Evolutionary conservation across 2,329 filamentous ascomycete genomes (phyloP), one percentile per base, ranked within the genome.

Genomic region (Alternaria postmessia): DNA sequence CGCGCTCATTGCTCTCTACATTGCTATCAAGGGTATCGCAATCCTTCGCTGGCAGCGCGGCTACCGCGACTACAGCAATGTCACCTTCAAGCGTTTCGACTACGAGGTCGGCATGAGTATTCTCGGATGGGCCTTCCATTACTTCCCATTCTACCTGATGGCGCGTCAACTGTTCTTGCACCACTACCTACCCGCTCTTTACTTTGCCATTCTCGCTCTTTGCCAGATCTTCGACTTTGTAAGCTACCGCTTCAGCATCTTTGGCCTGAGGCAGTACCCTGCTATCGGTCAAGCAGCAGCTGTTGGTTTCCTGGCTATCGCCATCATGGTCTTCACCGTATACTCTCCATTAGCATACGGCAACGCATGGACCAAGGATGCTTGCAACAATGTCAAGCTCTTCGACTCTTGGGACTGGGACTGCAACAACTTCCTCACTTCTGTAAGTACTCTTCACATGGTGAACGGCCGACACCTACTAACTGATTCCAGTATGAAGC

Each of bases 111-210:
- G 95, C 63, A 92, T 89, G 54, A 93, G 89, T 18, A 91, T 97
- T 32, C 87, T 99, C 8, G 95, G 91, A 68, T 99, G 95, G 95
- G 93, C 92, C 48, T 90, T 99, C 79, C 95, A 99, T 81, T 99
- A 97, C 84, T 98, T 99, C 85, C 95, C 95, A 11, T 99, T 99
- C 84, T 99, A 89, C 83, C 87, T 99, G 59, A 98, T 99, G 95
- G 89, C 95, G 77, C 93, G 95, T 71, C 95, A 99, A 81, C 89
- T 99, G 36, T 99, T 99, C 86, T 85, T 99, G 63, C 95, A 99
- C 80, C 95, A 99, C 82, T 99, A 99, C 80, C 95, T 99, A 81
- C 95, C 95, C 0, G 95, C 95, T 2, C 87, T 99, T 14, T 96
- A 97, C 82, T 99, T 99, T 77, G 93, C 91, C 64, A 89, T 99